Percentiles rank a stretch among this genome's conserved stretches.
Evolutionary conservation across 164 flowering plant genomes (phyloP).

Genomic region (Chimonanthus salicifolius): DNA sequence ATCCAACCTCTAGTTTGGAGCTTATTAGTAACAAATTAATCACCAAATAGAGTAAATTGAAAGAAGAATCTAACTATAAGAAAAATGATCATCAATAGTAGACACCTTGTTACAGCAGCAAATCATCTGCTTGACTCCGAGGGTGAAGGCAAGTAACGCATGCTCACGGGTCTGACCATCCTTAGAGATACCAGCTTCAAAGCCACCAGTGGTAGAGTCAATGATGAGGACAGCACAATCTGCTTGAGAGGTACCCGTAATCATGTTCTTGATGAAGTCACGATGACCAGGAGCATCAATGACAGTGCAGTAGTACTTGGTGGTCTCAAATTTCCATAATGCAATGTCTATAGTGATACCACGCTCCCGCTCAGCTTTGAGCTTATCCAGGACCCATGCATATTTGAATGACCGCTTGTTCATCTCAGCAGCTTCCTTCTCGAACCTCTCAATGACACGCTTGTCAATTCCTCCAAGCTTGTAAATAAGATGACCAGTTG

Average conservation of each 20-base stretch:
- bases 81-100: not conserved
- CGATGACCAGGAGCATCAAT: constrained; percentile 89
- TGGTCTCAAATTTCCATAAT: constrained; percentile 82
- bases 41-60: too few species aligned
- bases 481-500: constrained; percentile 75
- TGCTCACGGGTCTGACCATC: constrained; percentile 93
- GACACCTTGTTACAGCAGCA: constrained; percentile 79
- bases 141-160: constrained; percentile 73
- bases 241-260: constrained; percentile 83
- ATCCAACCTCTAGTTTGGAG: not conserved
- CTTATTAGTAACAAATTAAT: not conserved
- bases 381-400: constrained; percentile 82
- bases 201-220: constrained; percentile 85
- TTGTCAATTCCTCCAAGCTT: constrained; percentile 90
- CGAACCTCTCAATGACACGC: constrained; percentile 85
- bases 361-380: constrained; percentile 88
- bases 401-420: constrained; percentile 86
- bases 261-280: constrained; percentile 87
- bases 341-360: constrained; percentile 86
- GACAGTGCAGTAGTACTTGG: constrained; percentile 81
- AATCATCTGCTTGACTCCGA: constrained; percentile 80
- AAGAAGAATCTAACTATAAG: not conserved
- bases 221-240: constrained; percentile 78
- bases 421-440: constrained; percentile 93
- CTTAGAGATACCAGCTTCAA: constrained; percentile 85